Percentiles rank a stretch among this genome's conserved stretches.
These are phyloP conservation scores for Teratosphaeria gauchensis DNA, from an alignment of 2,329 filamentous ascomycete species.

Conservation along the genomic window DNA sequence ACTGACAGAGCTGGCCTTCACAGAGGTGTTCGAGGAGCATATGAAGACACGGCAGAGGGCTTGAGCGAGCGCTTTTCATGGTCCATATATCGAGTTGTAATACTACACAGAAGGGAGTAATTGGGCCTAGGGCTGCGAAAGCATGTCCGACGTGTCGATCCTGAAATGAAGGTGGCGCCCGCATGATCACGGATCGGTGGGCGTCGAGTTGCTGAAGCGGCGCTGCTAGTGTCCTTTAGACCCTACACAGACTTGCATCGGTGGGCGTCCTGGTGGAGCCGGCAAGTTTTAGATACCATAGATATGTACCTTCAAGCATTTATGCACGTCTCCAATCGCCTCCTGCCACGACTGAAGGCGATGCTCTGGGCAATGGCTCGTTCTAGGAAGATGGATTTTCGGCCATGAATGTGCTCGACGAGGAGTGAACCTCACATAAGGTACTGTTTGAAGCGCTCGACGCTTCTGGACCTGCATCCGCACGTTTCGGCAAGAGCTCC, in stretches of 20 bases:
- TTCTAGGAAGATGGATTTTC: no score
- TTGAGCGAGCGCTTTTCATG: not conserved
- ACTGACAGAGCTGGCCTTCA: not conserved
- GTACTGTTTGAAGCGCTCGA: no score
- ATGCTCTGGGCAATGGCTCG: no score
- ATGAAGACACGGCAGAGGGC: not conserved
- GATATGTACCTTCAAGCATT: not conserved
- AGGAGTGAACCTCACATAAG: no score
- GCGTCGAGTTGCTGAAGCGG: not conserved
- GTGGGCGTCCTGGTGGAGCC: not conserved
- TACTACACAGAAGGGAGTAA: not conserved
- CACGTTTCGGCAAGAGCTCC: no score
- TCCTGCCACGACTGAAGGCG: no score
- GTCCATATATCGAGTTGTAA: no score
- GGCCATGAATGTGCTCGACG: no score
- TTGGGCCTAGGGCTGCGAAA: not conserved
- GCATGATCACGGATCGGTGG: not conserved
- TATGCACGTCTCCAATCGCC: not conserved
- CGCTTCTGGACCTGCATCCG: no score
- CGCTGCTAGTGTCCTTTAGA: not conserved
- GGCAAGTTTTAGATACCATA: not conserved
- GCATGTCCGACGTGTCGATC: not conserved
- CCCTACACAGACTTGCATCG: not conserved
- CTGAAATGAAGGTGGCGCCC: not conserved
- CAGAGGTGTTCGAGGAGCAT: not conserved